Base-by-base conservation (phyloP, 176 grass and related monocot genomes). In the Raddia distichophylla region DNA sequence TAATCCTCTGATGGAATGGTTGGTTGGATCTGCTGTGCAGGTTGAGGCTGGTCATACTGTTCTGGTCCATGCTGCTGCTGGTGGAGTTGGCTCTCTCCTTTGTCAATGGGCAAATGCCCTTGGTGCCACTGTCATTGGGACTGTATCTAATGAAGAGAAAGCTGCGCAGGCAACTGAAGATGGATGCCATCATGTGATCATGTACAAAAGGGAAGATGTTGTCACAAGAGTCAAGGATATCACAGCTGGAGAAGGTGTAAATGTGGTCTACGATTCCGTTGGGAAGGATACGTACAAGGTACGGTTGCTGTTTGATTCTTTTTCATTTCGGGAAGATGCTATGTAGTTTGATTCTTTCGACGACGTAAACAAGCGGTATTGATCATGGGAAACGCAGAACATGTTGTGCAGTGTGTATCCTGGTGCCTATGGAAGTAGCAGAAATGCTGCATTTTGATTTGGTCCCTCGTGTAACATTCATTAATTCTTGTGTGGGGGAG, bases 271-370 rank as follows among this genome's bases (percentile, higher is more conserved):
- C 82, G 95, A 98, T 87, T 93, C 92, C 55, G 91, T 98, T 43
- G 95, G 95, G 27, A 98, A 95, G 86, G 92, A 98, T 40, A 95
- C 92, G 57, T 93, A 88, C 84, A 80, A 91, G 92, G 92, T 98
- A 90, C 53, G n/a, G 1, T 10, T 32, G 16, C 27, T 60, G 17
- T 40, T 67, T 27, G 27, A 27, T 27, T 27, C 27, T 27, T 27
- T 27, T 27, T 53, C 56, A 44, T 18, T 65, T 7, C 22, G 35
- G 55, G n/a, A 55, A 5, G 32, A 34, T 61, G 27, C 27, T 27
- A 27, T 1, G 27, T 27, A 17, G 43, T 43, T 58, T 27, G 4
- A 62, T 44, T 46, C 8, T 20, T n/a, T n/a, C n/a, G n/a, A n/a
- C n/a, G n/a, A n/a, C n/a, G n/a, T n/a, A 12, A 49, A 42, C 35